These are phyloP conservation scores for Piedraia hortae DNA, from an alignment of 2,329 filamentous ascomycete species.

Conservation along the genomic window DNA sequence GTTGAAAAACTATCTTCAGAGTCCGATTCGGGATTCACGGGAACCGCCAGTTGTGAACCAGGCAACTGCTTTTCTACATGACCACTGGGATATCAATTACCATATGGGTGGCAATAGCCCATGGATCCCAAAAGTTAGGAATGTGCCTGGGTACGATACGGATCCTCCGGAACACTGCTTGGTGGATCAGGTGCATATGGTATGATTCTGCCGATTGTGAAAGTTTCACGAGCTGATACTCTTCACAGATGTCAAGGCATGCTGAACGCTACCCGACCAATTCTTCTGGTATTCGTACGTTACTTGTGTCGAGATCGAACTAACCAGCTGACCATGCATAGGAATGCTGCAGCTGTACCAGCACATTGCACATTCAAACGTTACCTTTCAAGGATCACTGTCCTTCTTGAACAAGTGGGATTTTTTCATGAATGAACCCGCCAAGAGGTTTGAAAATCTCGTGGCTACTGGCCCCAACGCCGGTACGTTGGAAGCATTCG, in stretches of 20 bases:
- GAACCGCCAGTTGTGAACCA: too few species aligned
- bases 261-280: slow-evolving; percentile 28
- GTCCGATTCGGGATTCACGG: too few species aligned
- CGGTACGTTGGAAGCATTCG: slow-evolving; percentile 25
- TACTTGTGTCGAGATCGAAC: not conserved
- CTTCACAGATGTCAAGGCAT: slow-evolving; percentile 26
- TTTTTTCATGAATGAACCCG: slow-evolving; percentile 23
- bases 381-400: slow-evolving; percentile 22
- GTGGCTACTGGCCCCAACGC: slow-evolving; percentile 28
- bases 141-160: slow-evolving; percentile 16
- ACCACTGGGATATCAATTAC: slow-evolving; percentile 22
- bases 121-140: slow-evolving; percentile 23
- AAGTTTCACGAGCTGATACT: slow-evolving; percentile 2
- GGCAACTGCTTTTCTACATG: not conserved
- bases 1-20: too few species aligned
- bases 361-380: slow-evolving; percentile 17
- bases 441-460: slow-evolving; percentile 23
- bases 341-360: slow-evolving; percentile 22
- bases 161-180: slow-evolving; percentile 21
- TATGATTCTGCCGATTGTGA: slow-evolving; percentile 8
- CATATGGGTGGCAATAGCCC: slow-evolving; percentile 28
- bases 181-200: slow-evolving; percentile 32
- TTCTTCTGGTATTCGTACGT: slow-evolving; percentile 22
- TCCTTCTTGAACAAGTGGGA: slow-evolving; percentile 27
- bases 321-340: slow-evolving; percentile 4